Evolutionary conservation across 1,284 basidiomycete genomes (phyloP).

Genomic region (Neotropicomus parvogracilis): DNA sequence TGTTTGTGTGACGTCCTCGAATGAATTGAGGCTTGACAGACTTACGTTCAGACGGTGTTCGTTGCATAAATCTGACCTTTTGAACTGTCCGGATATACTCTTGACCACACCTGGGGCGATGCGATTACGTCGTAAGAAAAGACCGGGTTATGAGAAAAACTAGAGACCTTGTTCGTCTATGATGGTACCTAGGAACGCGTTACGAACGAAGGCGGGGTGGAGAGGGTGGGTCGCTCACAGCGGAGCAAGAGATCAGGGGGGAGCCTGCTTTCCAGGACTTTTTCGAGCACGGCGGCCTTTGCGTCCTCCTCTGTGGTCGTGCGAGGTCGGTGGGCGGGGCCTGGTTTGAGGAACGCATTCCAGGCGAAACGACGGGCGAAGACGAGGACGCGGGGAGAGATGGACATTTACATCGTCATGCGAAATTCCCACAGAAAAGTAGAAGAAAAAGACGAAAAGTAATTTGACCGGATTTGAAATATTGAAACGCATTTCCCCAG

Average conservation of each 20-base stretch:
- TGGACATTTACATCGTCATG: conserved; percentile 30
- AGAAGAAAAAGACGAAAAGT: conserved; percentile 26
- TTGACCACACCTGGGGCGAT: conserved; percentile 70
- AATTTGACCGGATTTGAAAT: conserved; percentile 23
- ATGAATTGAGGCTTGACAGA: conserved; percentile 21
- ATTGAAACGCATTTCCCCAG: conserved; percentile 17
- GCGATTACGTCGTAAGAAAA: conserved; percentile 30
- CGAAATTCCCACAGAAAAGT: not conserved
- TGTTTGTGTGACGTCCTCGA: conserved; percentile 22
- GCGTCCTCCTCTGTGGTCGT: conserved; percentile 68
- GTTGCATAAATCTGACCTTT: conserved; percentile 82
- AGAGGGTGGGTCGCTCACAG: conserved; percentile 49
- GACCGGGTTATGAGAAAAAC: conserved; percentile 13
- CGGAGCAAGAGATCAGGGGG: conserved; percentile 79
- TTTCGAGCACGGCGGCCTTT: conserved; percentile 70
- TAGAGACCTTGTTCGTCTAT: conserved; percentile 72
- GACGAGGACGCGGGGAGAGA: conserved; percentile 1
- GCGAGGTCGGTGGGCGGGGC: conserved; percentile 26
- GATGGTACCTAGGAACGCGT: conserved; percentile 64
- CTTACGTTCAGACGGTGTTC: conserved; percentile 87
- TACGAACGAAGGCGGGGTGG: conserved; percentile 9
- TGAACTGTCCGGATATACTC: conserved; percentile 88
- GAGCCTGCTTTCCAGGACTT: conserved; percentile 76
- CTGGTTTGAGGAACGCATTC: conserved; percentile 24
- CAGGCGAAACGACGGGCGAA: conserved; percentile 23